These are phyloP conservation scores for Lasiodiplodia hormozganensis DNA, from an alignment of 2,329 filamentous ascomycete genomes.

Conservation along the genomic window DNA sequence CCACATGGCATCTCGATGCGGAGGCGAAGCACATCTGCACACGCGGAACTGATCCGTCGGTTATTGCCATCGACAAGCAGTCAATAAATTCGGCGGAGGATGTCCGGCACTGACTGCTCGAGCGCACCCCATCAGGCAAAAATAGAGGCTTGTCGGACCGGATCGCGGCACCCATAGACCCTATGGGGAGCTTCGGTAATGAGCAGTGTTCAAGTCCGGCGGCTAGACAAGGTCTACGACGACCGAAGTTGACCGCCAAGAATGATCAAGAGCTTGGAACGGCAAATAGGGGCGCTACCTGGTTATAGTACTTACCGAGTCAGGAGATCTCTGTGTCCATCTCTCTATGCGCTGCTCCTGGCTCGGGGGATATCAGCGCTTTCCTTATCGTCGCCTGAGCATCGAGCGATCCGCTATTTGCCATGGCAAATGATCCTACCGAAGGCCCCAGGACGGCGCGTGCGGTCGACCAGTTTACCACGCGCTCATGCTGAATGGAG, in stretches of 20 bases:
- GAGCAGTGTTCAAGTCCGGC: slow-evolving; percentile 4
- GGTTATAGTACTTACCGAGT: slow-evolving; percentile 8
- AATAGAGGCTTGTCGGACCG: slow-evolving; percentile 6
- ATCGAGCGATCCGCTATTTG: slow-evolving; percentile 21
- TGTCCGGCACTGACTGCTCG: background rate
- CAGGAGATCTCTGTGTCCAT: slow-evolving; percentile 6
- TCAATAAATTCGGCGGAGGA: slow-evolving; percentile 10
- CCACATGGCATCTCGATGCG: background rate
- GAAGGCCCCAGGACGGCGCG: background rate
- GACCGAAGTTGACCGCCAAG: slow-evolving; percentile 10
- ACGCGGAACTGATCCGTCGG: background rate
- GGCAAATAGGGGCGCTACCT: slow-evolving; percentile 18
- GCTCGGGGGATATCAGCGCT: slow-evolving; percentile 5
- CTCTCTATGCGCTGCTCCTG: slow-evolving; percentile 7
- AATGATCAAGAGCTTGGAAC: slow-evolving; percentile 9
- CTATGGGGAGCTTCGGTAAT: slow-evolving; percentile 3
- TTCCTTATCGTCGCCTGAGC: slow-evolving; percentile 16
- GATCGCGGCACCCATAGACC: slow-evolving; percentile 10
- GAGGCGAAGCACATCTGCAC: background rate
- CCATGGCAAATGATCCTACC: slow-evolving; percentile 18
- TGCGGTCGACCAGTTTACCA: background rate
- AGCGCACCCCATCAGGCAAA: background rate
- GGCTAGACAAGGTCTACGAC: slow-evolving; percentile 6
- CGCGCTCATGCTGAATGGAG: background rate
- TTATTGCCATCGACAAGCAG: slow-evolving; percentile 20